Evolutionary conservation across 352 stramenopile species (phyloP), one percentile per base, ranked within the genome.

Genomic region (Thalassiosira allenii): DNA sequence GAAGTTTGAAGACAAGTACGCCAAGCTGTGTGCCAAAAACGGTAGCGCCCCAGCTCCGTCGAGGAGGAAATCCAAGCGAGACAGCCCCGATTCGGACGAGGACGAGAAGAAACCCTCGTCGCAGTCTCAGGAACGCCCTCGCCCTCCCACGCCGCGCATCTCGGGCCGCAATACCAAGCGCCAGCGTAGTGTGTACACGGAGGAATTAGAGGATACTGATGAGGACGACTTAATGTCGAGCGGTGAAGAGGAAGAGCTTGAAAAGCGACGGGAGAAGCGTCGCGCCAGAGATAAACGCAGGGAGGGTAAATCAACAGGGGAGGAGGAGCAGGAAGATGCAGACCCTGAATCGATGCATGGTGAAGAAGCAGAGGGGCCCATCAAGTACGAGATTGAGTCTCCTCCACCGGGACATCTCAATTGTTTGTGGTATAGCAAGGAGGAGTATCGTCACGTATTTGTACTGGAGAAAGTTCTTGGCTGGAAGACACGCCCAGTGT

Each of bases 1-100:
- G 65, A 90, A 90, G 64, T 96, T 94, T 75, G 91, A 96, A 73
- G 87, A 94, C n/a, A 92, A 93, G 58, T 94, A 89, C 54, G 27
- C 43, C 6, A 94, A 92, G 64, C 51, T 91, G 56, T 62, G 69
- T 34, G 61, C 69, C 2, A 49, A 85, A 49, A 56, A 75, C 33
- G 85, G 82, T 2, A 65, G 61, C 17, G 23, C 9, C 6, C 14
- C 34, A 12, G 49, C 27, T 5, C 57, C 30, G 33, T 61, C 52
- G 12, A 61, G 34, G 27, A 41, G 58, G 0, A 75, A 52, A 64
- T 59, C 52, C n/a, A 58, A 66, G 29, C 4, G n/a, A 27, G 34
- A 57, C 6, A 30, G 0, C 4, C n/a, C n/a, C n/a, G n/a, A n/a
- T n/a, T n/a, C n/a, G n/a, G 62, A 74, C 29, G 51, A 79, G 34